Conservation (phyloP, 345 rosid genomes). For the Sapria himalayana region DNA sequence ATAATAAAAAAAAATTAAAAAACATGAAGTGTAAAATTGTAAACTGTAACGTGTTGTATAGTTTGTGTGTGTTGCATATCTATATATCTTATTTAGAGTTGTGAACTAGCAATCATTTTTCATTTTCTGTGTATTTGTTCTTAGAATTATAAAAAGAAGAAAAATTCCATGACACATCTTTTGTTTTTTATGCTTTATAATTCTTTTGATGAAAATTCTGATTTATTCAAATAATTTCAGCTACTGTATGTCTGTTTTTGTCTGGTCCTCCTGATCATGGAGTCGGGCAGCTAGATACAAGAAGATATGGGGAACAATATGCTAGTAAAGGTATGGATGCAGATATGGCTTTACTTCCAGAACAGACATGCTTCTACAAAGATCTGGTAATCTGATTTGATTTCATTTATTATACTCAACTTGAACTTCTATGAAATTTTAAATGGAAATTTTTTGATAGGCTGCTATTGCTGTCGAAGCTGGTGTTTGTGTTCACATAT, state of each 20-base stretch:
- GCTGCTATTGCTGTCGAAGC: conserved; percentile 92
- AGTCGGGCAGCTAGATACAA: conserved; percentile 90
- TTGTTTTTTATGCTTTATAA: not conserved
- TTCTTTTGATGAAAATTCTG: too few species aligned
- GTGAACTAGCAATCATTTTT: too few species aligned
- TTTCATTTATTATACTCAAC: not conserved
- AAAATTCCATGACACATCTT: not conserved
- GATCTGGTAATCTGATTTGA: conserved; percentile 46
- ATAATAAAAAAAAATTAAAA: too few species aligned
- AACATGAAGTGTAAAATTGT: too few species aligned
- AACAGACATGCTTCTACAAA: conserved; percentile 92
- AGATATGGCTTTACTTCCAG: conserved; percentile 94
- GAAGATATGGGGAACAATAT: conserved; percentile 94
- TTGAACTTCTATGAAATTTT: conserved; percentile 9
- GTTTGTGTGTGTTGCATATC: too few species aligned
- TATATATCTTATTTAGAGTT: too few species aligned
- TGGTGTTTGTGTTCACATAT: conserved; percentile 91
- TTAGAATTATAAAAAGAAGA: too few species aligned
- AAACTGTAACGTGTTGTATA: too few species aligned
- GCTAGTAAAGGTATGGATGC: conserved; percentile 99
- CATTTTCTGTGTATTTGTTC: too few species aligned
- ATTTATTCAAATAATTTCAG: conserved; percentile 27
- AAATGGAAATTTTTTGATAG: conserved; percentile 35
- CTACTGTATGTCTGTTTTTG: conserved; percentile 80
- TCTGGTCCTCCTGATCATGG: conserved; percentile 99